A percentile compares a stretch with the other conserved stretches of the same genome.
phyloP scores from a whole-genome alignment of 495 filamentous ascomycete species.

The Emericellopsis terricola region DNA sequence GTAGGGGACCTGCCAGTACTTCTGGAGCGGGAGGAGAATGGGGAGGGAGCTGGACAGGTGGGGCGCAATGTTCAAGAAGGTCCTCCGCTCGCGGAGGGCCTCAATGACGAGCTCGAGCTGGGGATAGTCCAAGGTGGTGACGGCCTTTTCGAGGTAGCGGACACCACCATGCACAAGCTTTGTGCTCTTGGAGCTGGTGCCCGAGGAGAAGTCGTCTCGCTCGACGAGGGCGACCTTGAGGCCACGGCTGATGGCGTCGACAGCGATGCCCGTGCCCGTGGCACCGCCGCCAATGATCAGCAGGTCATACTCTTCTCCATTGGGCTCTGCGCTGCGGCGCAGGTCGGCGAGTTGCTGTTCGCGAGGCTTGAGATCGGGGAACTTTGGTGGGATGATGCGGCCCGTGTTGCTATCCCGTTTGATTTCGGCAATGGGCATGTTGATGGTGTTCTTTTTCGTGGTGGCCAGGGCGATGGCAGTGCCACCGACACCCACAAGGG shows the following conservation, averaged over 20 bases:
- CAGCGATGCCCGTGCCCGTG: constrained; percentile 55
- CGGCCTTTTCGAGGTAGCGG: constrained; percentile 60
- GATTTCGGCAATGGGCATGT: constrained; percentile 2
- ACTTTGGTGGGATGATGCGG: constrained; percentile 41
- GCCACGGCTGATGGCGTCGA: constrained; percentile 58
- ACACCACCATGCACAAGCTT: constrained; percentile 70
- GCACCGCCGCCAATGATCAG: constrained; percentile 59
- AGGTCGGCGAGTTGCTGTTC: constrained; percentile 33
- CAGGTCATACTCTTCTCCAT: constrained; percentile 36
- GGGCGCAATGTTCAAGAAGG: constrained; percentile 64
- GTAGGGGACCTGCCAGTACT: constrained; percentile 70
- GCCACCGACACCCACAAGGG: neutral
- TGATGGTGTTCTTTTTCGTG: neutral
- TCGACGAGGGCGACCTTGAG: constrained; percentile 61
- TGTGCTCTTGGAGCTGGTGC: constrained; percentile 64
- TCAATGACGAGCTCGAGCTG: constrained; percentile 64
- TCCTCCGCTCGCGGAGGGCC: constrained; percentile 56
- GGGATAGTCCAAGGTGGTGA: constrained; percentile 62
- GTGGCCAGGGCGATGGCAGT: neutral
- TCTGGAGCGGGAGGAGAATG: constrained; percentile 62
- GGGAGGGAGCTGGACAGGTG: constrained; percentile 66
- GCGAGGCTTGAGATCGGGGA: constrained; percentile 40
- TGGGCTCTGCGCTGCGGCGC: constrained; percentile 13
- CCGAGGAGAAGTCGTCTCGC: constrained; percentile 57
- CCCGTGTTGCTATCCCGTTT: constrained; percentile 17